phyloP scores from a whole-genome alignment of 75 land plant species.

The Selaginella moellendorffii region DNA sequence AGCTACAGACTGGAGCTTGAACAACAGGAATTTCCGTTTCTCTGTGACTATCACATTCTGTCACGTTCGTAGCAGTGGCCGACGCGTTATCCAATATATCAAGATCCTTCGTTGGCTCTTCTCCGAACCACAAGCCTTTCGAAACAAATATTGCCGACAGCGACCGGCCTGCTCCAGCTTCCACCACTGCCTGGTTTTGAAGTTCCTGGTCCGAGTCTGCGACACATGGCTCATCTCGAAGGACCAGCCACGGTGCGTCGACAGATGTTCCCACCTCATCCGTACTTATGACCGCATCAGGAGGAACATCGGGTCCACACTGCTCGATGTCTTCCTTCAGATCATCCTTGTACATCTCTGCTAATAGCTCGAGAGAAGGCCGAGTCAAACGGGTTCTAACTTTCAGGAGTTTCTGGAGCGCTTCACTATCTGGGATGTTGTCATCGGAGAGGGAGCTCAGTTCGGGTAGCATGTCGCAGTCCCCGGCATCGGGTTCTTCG shows the following conservation, averaged over 20 bases:
- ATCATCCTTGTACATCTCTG: constrained; percentile 43
- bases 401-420: neutral
- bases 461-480: neutral
- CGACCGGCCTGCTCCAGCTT: neutral
- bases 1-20: neutral
- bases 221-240: neutral
- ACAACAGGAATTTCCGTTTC: too few relatives aligned
- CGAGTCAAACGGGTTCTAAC: neutral
- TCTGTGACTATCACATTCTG: too few relatives aligned
- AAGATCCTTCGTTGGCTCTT: too few relatives aligned
- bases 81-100: too few relatives aligned
- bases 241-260: constrained; percentile 4
- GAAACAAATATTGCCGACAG: neutral
- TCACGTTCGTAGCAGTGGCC: too few relatives aligned
- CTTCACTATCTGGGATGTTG: neutral
- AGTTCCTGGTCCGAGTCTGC: neutral
- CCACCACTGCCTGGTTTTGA: neutral
- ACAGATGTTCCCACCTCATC: constrained; percentile 3
- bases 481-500: neutral
- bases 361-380: constrained; percentile 63
- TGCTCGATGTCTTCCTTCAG: constrained; percentile 27
- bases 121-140: too few relatives aligned
- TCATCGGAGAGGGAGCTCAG: neutral
- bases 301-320: neutral
- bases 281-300: neutral